Percentiles rank a stretch among this genome's conserved stretches.
Evolutionary conservation across 2,329 filamentous ascomycete species (phyloP).

Genomic region (Alternaria ethzedia): DNA sequence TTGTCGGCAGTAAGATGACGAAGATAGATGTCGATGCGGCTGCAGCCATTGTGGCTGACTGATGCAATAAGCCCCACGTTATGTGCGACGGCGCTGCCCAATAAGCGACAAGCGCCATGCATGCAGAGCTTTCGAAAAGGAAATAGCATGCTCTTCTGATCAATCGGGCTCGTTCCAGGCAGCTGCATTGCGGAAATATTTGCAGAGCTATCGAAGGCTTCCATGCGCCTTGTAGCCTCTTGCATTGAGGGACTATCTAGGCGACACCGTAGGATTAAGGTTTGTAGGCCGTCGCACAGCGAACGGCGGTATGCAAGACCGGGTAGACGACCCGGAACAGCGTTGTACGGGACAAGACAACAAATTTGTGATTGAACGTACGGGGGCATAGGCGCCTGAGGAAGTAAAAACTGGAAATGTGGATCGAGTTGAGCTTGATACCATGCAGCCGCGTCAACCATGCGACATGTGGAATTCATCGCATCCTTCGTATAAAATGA

Average conservation of each 20-base stretch:
- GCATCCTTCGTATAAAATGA: neutral
- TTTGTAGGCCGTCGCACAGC: neutral
- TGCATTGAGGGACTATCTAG: neutral
- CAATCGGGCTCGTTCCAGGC: conserved; percentile 8
- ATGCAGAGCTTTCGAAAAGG: neutral
- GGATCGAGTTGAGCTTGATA: neutral
- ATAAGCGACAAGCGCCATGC: conserved; percentile 2
- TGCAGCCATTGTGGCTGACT: conserved; percentile 9
- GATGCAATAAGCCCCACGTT: conserved; percentile 4
- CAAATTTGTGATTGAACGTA: neutral
- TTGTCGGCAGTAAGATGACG: neutral
- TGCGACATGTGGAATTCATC: neutral
- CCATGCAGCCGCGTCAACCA: neutral
- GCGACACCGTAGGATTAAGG: neutral
- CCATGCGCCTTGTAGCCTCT: neutral
- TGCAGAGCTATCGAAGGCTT: neutral
- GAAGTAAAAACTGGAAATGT: neutral
- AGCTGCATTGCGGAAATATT: neutral
- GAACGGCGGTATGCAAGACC: neutral
- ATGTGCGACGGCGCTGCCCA: conserved; percentile 2
- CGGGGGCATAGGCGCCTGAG: neutral
- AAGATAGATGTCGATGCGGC: conserved; percentile 4
- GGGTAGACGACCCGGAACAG: neutral
- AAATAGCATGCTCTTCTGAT: neutral
- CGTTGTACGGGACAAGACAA: neutral